Evolutionary conservation across 805 yeast species (phyloP).

Genomic region (Huiozyma sinensis): DNA sequence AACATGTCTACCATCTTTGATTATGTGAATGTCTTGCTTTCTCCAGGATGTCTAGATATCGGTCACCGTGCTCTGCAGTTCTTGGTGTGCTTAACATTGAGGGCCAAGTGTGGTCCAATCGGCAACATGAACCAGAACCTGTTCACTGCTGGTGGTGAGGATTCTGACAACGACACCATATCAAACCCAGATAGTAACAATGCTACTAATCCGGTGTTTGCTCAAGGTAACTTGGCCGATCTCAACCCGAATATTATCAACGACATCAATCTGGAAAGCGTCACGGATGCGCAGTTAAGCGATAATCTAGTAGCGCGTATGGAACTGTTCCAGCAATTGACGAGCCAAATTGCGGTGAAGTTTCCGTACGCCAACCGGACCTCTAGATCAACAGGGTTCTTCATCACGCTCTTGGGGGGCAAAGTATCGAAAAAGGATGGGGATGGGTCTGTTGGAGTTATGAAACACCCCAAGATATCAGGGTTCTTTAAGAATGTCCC

Average conservation of each 20-base stretch:
- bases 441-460: conserved; percentile 2
- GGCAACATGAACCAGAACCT: conserved; percentile 27
- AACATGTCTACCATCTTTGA: conserved; percentile 27
- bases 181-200: conserved; percentile 5
- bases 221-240: conserved; percentile 13
- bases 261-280: conserved; percentile 24
- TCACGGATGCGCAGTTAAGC: conserved; percentile 30
- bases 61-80: conserved; percentile 50
- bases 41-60: conserved; percentile 40
- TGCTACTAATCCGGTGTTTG: background rate
- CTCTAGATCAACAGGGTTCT: conserved; percentile 43
- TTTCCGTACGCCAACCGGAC: conserved; percentile 64
- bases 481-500: conserved; percentile 26
- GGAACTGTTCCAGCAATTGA: conserved; percentile 32
- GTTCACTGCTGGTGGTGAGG: conserved; percentile 22
- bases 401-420: conserved; percentile 29
- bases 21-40: conserved; percentile 35
- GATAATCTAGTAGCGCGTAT: conserved; percentile 31
- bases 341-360: conserved; percentile 40
- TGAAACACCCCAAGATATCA: conserved; percentile 21
- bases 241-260: conserved; percentile 19
- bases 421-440: conserved; percentile 14
- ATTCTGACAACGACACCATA: conserved; percentile 8
- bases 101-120: conserved; percentile 37
- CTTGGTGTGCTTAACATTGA: conserved; percentile 42